A percentile compares a stretch with the other conserved stretches of the same genome.
Conservation (phyloP, 768 basidiomycete genomes). For the Omphalotus guepiniiformis region DNA sequence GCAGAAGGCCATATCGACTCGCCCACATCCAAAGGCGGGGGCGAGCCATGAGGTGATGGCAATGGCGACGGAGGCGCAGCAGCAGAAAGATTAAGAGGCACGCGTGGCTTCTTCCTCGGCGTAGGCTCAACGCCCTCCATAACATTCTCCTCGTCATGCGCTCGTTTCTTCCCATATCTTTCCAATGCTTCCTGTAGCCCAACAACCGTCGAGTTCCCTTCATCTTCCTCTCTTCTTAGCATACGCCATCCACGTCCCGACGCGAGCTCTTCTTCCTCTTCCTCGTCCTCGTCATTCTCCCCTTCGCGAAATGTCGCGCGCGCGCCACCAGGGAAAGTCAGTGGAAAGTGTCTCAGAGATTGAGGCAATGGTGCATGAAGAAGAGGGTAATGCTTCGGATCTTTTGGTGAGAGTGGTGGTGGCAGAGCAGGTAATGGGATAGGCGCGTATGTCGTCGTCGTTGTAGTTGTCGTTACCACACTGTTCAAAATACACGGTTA, state of each 20-base stretch:
- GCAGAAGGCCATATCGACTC: slow-evolving; percentile 77
- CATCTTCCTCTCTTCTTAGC: slow-evolving; percentile 58
- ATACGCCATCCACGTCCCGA: slow-evolving; percentile 73
- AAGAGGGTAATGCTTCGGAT: slow-evolving; percentile 77
- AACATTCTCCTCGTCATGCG: slow-evolving; percentile 53
- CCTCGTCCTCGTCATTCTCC: slow-evolving; percentile 55
- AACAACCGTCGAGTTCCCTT: slow-evolving; percentile 45
- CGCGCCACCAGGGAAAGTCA: slow-evolving; percentile 77
- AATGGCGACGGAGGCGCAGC: slow-evolving; percentile 83
- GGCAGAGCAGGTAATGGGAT: slow-evolving; percentile 76
- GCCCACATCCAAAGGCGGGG: no score
- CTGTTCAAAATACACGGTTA: slow-evolving; percentile 38
- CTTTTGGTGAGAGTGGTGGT: slow-evolving; percentile 64
- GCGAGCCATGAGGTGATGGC: slow-evolving; percentile 85
- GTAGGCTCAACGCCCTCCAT: slow-evolving; percentile 48
- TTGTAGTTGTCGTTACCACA: slow-evolving; percentile 88
- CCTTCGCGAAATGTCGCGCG: slow-evolving; percentile 78
- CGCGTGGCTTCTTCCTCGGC: slow-evolving; percentile 75
- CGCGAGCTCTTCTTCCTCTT: slow-evolving; percentile 66
- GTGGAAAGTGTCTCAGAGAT: slow-evolving; percentile 68
- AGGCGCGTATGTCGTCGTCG: slow-evolving; percentile 87
- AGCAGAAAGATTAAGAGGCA: no score
- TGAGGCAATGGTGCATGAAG: slow-evolving; percentile 70
- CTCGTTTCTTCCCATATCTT: slow-evolving; percentile 82
- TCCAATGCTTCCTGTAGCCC: slow-evolving; percentile 79